A percentile compares a stretch with the other conserved stretches of the same genome.
These are phyloP conservation scores for Fusarium phyllophilum DNA, from an alignment of 2,329 filamentous ascomycete genomes.

Conservation along the genomic window DNA sequence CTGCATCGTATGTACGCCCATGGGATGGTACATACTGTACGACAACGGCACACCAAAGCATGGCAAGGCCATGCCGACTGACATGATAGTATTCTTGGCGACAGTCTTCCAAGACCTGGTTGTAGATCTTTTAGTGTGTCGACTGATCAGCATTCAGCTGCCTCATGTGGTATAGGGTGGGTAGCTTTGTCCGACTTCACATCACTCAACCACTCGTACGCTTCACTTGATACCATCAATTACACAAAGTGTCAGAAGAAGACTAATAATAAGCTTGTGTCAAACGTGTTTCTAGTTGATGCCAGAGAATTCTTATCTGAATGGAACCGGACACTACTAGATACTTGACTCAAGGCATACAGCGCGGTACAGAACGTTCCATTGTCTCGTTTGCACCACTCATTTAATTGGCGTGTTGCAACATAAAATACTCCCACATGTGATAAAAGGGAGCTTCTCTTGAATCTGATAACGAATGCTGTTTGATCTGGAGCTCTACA, in stretches of 20 bases:
- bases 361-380: too few species aligned
- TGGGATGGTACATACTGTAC: not conserved
- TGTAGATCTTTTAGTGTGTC: constrained; percentile 1
- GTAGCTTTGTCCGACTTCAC: not conserved
- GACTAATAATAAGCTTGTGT: not conserved
- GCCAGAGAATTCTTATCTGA: not conserved
- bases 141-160: not conserved
- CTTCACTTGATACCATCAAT: not conserved
- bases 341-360: too few species aligned
- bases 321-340: too few species aligned
- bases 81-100: constrained; percentile 10
- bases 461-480: not conserved
- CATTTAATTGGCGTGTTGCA: too few species aligned
- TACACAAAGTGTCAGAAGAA: not conserved
- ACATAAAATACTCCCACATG: too few species aligned
- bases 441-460: not conserved
- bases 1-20: not conserved
- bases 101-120: constrained; percentile 3
- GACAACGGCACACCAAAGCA: not conserved
- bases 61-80: not conserved
- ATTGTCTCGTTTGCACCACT: too few species aligned
- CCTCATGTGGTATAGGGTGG: constrained; percentile 11
- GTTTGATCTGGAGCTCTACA: not conserved
- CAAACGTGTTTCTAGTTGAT: not conserved
- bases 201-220: not conserved